Evolutionary conservation across 1,284 basidiomycete genomes (phyloP), one percentile per base, ranked within the genome.

Genomic region (Phlebopus sp.): DNA sequence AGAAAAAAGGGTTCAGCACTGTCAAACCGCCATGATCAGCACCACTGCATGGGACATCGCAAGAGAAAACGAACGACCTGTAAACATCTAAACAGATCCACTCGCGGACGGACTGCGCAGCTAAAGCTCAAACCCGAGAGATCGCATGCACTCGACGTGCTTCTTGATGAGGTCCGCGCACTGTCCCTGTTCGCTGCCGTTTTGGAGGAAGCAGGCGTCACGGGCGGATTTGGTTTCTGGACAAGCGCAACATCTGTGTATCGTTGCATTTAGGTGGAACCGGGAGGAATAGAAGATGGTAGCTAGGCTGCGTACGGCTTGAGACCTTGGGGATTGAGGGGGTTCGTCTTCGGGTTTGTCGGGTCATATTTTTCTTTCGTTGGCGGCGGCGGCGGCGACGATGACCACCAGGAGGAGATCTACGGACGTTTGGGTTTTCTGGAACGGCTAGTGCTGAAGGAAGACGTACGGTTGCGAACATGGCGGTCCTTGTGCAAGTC

Each of bases 181-280:
- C 65, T 86, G 85, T 51, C 84, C 82, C 50, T 81, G 77, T 4
- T 86, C 88, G 54, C 84, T 81, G 34, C 82, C 79, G 6, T 83
- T 69, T 54, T 83, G 81, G 56, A 98, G 74, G 76, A 97, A 97
- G 71, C 96, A 99, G 58, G 94, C 88, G 69, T 99, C 96, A 30
- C 96, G 79, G 21, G 78, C 79, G 6, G 85, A 81, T 70, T 99
- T 99, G 1, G 94, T 97, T 59, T 94, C 81, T 11, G 94, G 93
- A 68, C 95, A 99, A 38, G 95, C 95, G 62, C 95, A 98, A 64
- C 95, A 98, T 54, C 86, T 93, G 55, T 23, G 18, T 23, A 38
- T 27, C 3, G 13, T 27, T 44, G 31, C 9, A 36, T 10, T 38
- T 34, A 43, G 19, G 35, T 17, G 27, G 1, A n/a, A 14, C 27